These are phyloP conservation scores for Myxozyma lipomycoides DNA, from an alignment of 805 yeast species.

Conservation along the genomic window DNA sequence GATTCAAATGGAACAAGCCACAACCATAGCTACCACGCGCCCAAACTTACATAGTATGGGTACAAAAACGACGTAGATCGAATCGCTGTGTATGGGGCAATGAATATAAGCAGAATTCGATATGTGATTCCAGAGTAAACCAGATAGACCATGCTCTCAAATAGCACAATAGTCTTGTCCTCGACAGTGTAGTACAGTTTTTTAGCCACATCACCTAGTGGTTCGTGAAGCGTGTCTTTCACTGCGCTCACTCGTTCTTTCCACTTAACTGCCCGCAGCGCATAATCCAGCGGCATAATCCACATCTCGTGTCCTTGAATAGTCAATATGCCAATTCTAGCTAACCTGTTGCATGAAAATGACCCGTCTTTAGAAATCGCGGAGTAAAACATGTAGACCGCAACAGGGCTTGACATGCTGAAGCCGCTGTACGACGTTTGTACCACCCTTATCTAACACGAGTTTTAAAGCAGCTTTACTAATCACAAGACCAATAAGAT, in stretches of 20 bases:
- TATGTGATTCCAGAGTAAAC: constrained; percentile 22
- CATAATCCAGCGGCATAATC: constrained; percentile 3
- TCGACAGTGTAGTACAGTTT: background rate
- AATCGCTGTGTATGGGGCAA: constrained; percentile 23
- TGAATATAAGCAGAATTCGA: constrained; percentile 10
- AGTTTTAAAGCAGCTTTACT: too few species aligned
- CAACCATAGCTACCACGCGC: too few species aligned
- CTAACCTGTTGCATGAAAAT: background rate
- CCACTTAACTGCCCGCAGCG: background rate
- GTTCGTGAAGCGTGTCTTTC: background rate
- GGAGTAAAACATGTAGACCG: too few species aligned
- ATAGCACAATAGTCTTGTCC: background rate
- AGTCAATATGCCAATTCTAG: background rate
- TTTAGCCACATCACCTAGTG: background rate
- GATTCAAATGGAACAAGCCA: background rate
- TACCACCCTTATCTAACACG: too few species aligned
- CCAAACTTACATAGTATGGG: constrained; percentile 8
- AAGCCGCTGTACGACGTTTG: too few species aligned
- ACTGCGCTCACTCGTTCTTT: background rate
- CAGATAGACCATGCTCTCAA: constrained; percentile 2
- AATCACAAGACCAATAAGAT: background rate
- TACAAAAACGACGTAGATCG: constrained; percentile 13
- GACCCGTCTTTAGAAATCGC: too few species aligned
- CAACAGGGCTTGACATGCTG: too few species aligned
- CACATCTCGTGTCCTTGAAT: background rate